phyloP scores from a whole-genome alignment of 2,329 filamentous ascomycete genomes.

The Claviceps pusilla region DNA sequence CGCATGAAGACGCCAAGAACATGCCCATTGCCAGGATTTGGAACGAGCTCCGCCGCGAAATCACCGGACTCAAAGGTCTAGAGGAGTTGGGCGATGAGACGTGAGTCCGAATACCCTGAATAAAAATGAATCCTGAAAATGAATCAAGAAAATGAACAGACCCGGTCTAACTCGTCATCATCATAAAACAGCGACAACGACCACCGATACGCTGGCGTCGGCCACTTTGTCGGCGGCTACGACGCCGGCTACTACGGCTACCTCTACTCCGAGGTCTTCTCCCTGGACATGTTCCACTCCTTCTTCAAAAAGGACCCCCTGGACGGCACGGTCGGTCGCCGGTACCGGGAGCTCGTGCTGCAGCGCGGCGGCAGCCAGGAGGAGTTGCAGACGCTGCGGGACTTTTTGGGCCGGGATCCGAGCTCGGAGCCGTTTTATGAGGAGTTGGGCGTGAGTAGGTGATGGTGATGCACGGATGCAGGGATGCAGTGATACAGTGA shows the following conservation, averaged over 20 bases:
- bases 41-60: constrained; percentile 58
- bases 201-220: constrained; percentile 65
- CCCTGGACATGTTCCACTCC: constrained; percentile 71
- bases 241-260: constrained; percentile 75
- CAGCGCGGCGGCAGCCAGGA: constrained; percentile 65
- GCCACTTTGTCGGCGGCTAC: constrained; percentile 71
- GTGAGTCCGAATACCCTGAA: constrained; percentile 22
- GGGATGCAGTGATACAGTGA: too few relatives aligned
- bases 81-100: constrained; percentile 45
- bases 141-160: too few relatives aligned
- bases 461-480: background rate
- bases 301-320: constrained; percentile 68
- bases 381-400: constrained; percentile 65
- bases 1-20: constrained; percentile 52
- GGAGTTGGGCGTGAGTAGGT: constrained; percentile 43
- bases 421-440: constrained; percentile 67
- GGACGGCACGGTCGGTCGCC: constrained; percentile 55
- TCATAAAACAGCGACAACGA: constrained; percentile 44
- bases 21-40: constrained; percentile 52
- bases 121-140: background rate
- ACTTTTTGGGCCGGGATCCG: constrained; percentile 64
- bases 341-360: constrained; percentile 65
- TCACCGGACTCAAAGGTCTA: constrained; percentile 59
- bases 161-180: constrained; percentile 12
- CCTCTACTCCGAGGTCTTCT: constrained; percentile 64